Percentiles rank a stretch among this genome's conserved stretches.
Conservation (phyloP, 768 basidiomycete species). For the Xanthoconium purpureum region DNA sequence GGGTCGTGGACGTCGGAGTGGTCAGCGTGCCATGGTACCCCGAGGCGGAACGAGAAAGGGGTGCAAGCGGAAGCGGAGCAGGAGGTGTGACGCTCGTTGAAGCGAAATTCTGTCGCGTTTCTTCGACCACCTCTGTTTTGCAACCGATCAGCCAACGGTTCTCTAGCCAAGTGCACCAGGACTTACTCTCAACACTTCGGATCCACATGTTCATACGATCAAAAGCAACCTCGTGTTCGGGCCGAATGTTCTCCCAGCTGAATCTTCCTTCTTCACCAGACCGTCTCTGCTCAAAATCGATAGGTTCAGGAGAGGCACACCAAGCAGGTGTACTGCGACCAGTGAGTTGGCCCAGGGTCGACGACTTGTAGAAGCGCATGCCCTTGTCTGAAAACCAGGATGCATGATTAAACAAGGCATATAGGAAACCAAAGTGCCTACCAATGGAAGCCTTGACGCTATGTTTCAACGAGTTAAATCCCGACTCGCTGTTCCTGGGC, state of each 20-base stretch:
- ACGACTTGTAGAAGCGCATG: conserved; percentile 63
- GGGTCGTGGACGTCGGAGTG: conserved; percentile 25
- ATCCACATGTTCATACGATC: conserved; percentile 84
- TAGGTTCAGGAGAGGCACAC: conserved; percentile 29
- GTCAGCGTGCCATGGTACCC: conserved; percentile 33
- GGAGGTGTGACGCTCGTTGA: conserved; percentile 46
- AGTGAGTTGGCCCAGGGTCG: conserved; percentile 44
- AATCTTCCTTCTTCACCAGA: conserved; percentile 33
- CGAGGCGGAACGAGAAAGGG: conserved; percentile 50
- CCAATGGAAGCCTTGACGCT: conserved; percentile 74
- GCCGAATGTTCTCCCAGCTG: conserved; percentile 35
- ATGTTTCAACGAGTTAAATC: conserved; percentile 56
- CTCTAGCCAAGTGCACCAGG: background rate
- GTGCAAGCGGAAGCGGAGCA: conserved; percentile 62
- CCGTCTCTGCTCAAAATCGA: conserved; percentile 33
- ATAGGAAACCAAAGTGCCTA: conserved; percentile 30
- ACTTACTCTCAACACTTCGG: conserved; percentile 78
- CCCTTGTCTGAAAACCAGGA: conserved; percentile 54
- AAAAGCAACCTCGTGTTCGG: conserved; percentile 30
- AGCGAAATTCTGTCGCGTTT: conserved; percentile 73
- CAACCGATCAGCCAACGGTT: background rate
- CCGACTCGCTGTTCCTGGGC: conserved; percentile 34
- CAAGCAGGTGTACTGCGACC: conserved; percentile 30
- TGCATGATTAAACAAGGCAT: background rate
- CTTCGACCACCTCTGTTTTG: conserved; percentile 71